Evolutionary conservation across 306 rosid species (phyloP).

Genomic region (Cicer chorassanicum): DNA sequence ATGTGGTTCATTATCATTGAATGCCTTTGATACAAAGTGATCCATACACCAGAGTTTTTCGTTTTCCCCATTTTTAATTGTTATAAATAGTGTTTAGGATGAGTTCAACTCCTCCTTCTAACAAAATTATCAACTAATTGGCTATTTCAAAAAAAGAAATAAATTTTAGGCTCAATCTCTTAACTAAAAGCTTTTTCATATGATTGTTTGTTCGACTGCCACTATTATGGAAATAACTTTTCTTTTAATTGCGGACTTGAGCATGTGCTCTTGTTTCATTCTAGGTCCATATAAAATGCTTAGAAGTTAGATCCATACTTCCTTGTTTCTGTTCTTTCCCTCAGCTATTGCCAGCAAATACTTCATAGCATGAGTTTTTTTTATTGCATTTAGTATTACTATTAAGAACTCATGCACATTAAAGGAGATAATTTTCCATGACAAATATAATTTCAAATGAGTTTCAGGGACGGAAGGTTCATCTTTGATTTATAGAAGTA

Average conservation of each 20-base stretch:
- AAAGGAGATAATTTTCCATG: not conserved
- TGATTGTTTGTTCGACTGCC: constrained; percentile 29
- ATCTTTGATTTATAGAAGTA: not conserved
- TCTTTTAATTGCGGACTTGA: not conserved
- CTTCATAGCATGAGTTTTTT: not conserved
- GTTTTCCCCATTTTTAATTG: not conserved
- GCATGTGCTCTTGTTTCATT: not conserved
- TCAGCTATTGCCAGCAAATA: not conserved
- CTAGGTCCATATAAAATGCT: not conserved
- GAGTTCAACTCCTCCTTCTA: too few relatives aligned
- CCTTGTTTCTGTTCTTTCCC: not conserved
- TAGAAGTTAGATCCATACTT: not conserved
- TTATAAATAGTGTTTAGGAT: not conserved
- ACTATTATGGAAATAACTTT: not conserved
- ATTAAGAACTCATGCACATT: not conserved
- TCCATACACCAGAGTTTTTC: not conserved
- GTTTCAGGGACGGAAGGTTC: not conserved
- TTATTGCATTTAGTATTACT: not conserved
- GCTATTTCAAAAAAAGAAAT: too few relatives aligned
- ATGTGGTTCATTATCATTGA: constrained; percentile 14
- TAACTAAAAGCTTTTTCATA: constrained; percentile 15
- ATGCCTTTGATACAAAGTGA: constrained; percentile 18
- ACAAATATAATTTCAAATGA: not conserved
- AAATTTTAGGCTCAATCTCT: constrained; percentile 8
- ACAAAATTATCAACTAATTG: too few relatives aligned